These are phyloP conservation scores for Agaricus blazei DNA, from an alignment of 768 basidiomycete genomes.

Conservation along the genomic window DNA sequence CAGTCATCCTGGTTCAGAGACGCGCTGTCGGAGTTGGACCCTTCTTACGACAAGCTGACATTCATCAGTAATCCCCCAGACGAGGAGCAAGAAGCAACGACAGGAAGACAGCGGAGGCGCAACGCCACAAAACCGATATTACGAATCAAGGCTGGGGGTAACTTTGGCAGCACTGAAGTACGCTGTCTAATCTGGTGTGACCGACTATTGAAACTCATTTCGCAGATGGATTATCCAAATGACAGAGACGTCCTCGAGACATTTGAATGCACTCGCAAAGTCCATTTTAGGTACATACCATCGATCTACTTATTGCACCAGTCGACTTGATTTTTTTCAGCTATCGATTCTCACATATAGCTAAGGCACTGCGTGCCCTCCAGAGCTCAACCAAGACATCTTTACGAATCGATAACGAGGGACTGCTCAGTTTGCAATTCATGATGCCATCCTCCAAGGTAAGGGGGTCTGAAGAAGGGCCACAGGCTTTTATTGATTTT, in stretches of 20 bases:
- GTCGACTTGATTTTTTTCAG: constrained; percentile 32
- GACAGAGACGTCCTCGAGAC: constrained; percentile 88
- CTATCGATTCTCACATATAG: constrained; percentile 79
- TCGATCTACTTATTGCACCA: neutral
- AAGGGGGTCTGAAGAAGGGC: constrained; percentile 29
- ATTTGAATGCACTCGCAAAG: constrained; percentile 69
- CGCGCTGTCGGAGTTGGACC: constrained; percentile 86
- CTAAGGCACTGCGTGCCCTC: constrained; percentile 66
- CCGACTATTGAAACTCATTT: neutral
- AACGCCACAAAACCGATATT: constrained; percentile 55
- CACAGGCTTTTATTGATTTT: constrained; percentile 81
- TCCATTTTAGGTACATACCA: constrained; percentile 63
- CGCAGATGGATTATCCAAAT: constrained; percentile 93
- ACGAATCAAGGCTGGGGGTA: constrained; percentile 74
- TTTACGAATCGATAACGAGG: constrained; percentile 77
- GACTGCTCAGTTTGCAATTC: constrained; percentile 85
- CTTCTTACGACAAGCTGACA: constrained; percentile 80
- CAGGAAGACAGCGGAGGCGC: constrained; percentile 15
- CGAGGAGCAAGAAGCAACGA: constrained; percentile 14
- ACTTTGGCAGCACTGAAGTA: constrained; percentile 85
- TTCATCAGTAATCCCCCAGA: constrained; percentile 71
- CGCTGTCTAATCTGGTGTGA: neutral
- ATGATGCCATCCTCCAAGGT: constrained; percentile 64
- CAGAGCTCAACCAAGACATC: constrained; percentile 86
- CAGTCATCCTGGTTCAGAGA: constrained; percentile 92